Evolutionary conservation across 352 stramenopile genomes (phyloP).

Genomic region (Phytophthora citrophthora): DNA sequence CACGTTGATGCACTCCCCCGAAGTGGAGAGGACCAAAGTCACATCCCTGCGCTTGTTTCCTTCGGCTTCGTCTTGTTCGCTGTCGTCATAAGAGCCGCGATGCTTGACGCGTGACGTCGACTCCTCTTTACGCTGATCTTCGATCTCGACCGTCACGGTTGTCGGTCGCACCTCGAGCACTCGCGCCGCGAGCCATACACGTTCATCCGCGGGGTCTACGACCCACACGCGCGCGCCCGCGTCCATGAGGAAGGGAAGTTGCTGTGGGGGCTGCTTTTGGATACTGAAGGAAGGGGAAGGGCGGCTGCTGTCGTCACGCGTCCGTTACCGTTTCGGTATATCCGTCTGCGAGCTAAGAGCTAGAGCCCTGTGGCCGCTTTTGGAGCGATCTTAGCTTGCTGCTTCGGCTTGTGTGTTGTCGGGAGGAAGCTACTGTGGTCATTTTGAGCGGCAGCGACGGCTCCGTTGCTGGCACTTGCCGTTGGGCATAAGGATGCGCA

Average conservation of each 20-base stretch:
- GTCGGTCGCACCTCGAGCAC: constrained; percentile 26
- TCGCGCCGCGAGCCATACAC: constrained; percentile 69
- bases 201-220: constrained; percentile 49
- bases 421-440: constrained; percentile 30
- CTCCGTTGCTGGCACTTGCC: constrained; percentile 10
- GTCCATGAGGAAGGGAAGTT: constrained; percentile 62
- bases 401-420: constrained; percentile 19
- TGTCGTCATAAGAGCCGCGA: constrained; percentile 15
- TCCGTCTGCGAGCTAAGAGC: background rate
- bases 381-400: constrained; percentile 10
- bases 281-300: constrained; percentile 6
- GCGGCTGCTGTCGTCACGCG: background rate
- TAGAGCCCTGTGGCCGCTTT: background rate
- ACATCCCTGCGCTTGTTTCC: constrained; percentile 39
- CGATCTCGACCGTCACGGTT: constrained; percentile 36
- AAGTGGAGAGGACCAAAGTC: constrained; percentile 37
- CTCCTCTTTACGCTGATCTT: constrained; percentile 12
- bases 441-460: constrained; percentile 1
- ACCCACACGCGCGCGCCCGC: constrained; percentile 77
- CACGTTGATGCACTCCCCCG: constrained; percentile 71
- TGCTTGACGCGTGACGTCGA: constrained; percentile 10
- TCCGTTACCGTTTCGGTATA: constrained; percentile 16
- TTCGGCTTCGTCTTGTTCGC: constrained; percentile 12
- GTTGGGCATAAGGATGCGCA: constrained; percentile 25
- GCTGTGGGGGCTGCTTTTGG: constrained; percentile 3